Percentiles rank a stretch among this genome's conserved stretches.
Evolutionary conservation across 1,139 yeast genomes (phyloP).

Genomic region (Candida labiduridarum): DNA sequence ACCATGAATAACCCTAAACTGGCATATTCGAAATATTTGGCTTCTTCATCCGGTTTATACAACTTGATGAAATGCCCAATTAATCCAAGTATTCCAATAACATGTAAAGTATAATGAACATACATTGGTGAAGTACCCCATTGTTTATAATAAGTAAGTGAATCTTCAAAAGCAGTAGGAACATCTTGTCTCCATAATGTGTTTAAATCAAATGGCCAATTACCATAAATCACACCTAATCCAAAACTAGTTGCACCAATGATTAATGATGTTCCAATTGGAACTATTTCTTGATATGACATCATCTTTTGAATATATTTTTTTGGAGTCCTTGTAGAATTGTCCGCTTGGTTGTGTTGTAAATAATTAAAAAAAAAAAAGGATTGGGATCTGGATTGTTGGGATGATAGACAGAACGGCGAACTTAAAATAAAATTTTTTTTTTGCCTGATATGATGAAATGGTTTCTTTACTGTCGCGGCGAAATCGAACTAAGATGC

Average conservation of each 20-base stretch:
- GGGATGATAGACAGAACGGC: no score
- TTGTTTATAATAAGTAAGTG: constrained; percentile 71
- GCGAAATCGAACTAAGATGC: no score
- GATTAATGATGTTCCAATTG: constrained; percentile 52
- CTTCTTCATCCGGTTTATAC: constrained; percentile 81
- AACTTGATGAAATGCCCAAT: constrained; percentile 76
- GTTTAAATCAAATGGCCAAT: constrained; percentile 78
- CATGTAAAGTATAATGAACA: constrained; percentile 64
- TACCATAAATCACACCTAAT: constrained; percentile 75
- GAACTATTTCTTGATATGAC: constrained; percentile 50
- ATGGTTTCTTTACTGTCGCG: no score
- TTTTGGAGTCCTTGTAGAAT: not conserved
- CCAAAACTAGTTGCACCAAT: constrained; percentile 65
- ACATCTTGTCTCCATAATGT: constrained; percentile 68
- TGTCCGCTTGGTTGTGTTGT: not conserved
- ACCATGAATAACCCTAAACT: constrained; percentile 71
- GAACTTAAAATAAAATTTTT: no score
- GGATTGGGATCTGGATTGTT: no score
- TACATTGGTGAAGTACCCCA: constrained; percentile 68
- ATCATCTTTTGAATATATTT: constrained; percentile 14
- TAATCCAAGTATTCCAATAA: constrained; percentile 62
- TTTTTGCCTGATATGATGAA: no score
- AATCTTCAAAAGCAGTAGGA: constrained; percentile 56
- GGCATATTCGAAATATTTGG: constrained; percentile 88
- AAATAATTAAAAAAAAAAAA: no score